phyloP scores from a whole-genome alignment of 75 land plant species.

The Larix kaempferi region DNA sequence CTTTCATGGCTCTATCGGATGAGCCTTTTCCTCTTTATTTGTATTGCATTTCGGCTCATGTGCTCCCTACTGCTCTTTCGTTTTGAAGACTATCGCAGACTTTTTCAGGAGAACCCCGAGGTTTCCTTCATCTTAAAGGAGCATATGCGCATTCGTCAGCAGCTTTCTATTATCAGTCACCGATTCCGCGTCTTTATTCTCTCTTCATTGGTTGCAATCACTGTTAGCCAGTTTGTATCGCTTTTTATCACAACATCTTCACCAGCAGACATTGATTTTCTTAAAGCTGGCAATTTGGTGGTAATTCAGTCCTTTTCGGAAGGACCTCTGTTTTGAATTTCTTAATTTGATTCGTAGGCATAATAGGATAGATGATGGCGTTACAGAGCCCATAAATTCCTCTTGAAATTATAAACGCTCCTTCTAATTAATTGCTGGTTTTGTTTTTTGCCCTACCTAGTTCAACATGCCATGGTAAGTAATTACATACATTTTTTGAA shows the following conservation, averaged over 20 bases:
- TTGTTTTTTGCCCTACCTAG: no score
- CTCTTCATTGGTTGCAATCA: slow-evolving; percentile 49
- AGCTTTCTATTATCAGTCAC: slow-evolving; percentile 73
- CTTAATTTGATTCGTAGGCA: background rate
- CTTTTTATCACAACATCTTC: slow-evolving; percentile 44
- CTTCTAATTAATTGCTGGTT: background rate
- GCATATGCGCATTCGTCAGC: slow-evolving; percentile 60
- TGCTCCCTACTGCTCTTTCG: slow-evolving; percentile 70
- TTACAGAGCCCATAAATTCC: background rate
- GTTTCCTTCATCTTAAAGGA: slow-evolving; percentile 53
- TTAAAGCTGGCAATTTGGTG: slow-evolving; percentile 69
- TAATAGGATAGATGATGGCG: background rate
- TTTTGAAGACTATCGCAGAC: slow-evolving; percentile 60
- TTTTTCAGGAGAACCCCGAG: slow-evolving; percentile 50
- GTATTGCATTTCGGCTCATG: slow-evolving; percentile 68
- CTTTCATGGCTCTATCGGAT: slow-evolving; percentile 75
- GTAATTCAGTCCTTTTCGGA: slow-evolving; percentile 25
- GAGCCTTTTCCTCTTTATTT: slow-evolving; percentile 61
- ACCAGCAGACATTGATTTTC: slow-evolving; percentile 32
- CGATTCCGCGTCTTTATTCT: slow-evolving; percentile 65
- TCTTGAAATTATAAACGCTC: background rate
- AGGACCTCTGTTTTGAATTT: background rate
- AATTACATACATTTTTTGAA: background rate
- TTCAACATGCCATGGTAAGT: background rate
- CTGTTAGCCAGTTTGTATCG: slow-evolving; percentile 60